Evolutionary conservation across 1,284 basidiomycete species (phyloP).

Genomic region (Schizophyllum commune): DNA sequence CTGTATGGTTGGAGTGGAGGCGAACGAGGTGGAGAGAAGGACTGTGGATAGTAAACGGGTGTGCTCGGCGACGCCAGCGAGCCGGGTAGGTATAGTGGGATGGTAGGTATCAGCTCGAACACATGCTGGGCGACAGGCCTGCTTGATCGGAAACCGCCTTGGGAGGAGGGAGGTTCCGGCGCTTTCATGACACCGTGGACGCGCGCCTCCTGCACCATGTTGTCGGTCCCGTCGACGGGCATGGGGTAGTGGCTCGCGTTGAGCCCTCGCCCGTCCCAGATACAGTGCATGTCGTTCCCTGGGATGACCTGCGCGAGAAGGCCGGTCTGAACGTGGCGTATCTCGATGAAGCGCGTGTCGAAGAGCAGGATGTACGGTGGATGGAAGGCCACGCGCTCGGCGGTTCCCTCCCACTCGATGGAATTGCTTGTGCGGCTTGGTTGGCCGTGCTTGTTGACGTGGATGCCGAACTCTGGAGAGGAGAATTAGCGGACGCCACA

Average conservation of each 20-base stretch:
- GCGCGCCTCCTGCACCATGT: slow-evolving; percentile 59
- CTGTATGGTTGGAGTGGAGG: slow-evolving; percentile 6
- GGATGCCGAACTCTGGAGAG: slow-evolving; percentile 81
- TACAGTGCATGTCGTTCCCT: slow-evolving; percentile 79
- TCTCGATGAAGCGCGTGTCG: slow-evolving; percentile 88
- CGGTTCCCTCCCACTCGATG: slow-evolving; percentile 82
- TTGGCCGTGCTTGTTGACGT: slow-evolving; percentile 80
- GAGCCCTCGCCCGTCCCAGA: slow-evolving; percentile 78
- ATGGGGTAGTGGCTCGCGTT: slow-evolving; percentile 21
- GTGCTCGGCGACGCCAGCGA: slow-evolving; percentile 11
- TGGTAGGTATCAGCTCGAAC: slow-evolving; percentile 75
- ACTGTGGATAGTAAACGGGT: slow-evolving; percentile 9
- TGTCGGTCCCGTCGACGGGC: slow-evolving; percentile 64
- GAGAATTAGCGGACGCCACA: no score
- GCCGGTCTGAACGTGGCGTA: slow-evolving; percentile 61
- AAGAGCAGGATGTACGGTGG: slow-evolving; percentile 88
- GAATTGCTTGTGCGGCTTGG: slow-evolving; percentile 56
- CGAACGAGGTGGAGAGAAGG: slow-evolving; percentile 12
- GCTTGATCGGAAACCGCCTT: slow-evolving; percentile 16
- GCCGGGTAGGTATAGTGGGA: slow-evolving; percentile 56
- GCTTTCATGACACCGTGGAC: slow-evolving; percentile 72
- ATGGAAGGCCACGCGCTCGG: slow-evolving; percentile 74
- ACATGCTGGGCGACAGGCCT: slow-evolving; percentile 58
- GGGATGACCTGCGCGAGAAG: slow-evolving; percentile 87
- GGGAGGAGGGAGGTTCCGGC: slow-evolving; percentile 29